Percentiles rank a stretch among this genome's conserved stretches.
Evolutionary conservation across 306 rosid species (phyloP).

Genomic region (Ormosia emarginata): DNA sequence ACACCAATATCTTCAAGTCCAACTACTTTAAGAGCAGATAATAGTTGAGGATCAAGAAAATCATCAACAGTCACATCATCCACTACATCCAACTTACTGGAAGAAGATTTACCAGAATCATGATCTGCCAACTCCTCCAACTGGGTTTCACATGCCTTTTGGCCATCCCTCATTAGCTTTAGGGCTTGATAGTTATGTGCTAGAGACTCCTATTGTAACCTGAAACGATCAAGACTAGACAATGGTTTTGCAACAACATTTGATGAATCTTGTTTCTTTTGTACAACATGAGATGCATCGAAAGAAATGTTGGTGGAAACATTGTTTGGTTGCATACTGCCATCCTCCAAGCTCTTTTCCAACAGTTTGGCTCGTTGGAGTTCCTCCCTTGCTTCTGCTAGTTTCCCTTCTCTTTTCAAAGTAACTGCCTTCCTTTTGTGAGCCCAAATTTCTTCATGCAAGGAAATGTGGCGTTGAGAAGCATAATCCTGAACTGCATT

Average conservation of each 20-base stretch:
- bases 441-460: slow-evolving; percentile 66
- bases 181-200: slow-evolving; percentile 86
- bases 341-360: slow-evolving; percentile 70
- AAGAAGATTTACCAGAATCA: too few relatives aligned
- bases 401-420: slow-evolving; percentile 89
- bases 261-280: slow-evolving; percentile 40
- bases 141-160: slow-evolving; percentile 76
- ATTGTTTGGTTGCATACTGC: slow-evolving; percentile 29
- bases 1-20: slow-evolving; percentile 56
- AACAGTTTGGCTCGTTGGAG: slow-evolving; percentile 75
- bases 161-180: slow-evolving; percentile 84
- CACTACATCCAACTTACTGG: slow-evolving; percentile 33
- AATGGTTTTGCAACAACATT: slow-evolving; percentile 43
- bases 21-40: slow-evolving; percentile 71
- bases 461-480: slow-evolving; percentile 41
- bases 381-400: slow-evolving; percentile 85
- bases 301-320: slow-evolving; percentile 27
- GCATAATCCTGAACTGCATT: slow-evolving; percentile 30
- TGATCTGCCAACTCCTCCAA: slow-evolving; percentile 66
- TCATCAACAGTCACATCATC: slow-evolving; percentile 71
- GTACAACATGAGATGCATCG: slow-evolving; percentile 30
- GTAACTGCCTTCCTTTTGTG: slow-evolving; percentile 80
- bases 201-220: slow-evolving; percentile 93
- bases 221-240: slow-evolving; percentile 87
- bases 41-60: slow-evolving; percentile 91